Evolutionary conservation across 352 stramenopile genomes (phyloP), one percentile per base, ranked within the genome.

Genomic region (Globisporangium carolinianum): DNA sequence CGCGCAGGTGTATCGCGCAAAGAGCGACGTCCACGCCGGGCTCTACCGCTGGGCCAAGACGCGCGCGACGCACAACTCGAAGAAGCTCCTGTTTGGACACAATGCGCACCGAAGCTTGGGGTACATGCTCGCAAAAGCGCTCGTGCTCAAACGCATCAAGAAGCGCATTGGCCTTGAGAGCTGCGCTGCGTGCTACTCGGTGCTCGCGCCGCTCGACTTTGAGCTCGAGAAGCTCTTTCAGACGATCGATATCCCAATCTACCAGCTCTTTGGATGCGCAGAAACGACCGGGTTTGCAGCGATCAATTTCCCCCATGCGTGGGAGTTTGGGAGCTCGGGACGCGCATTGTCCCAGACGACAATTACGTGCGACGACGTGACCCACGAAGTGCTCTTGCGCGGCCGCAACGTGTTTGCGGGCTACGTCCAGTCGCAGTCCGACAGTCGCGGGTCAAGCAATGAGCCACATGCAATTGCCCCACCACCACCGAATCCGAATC

Each of bases 191-290:
- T 94, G 84, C 63, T 91, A 85, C 58, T 90, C 81, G 14, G 63
- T 94, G 45, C 64, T 92, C 17, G 79, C 84, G 42, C 79, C 81
- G 43, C 67, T 94, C 9, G 79, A 89, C 51, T 91, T 91, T 42
- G 81, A 91, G 60, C 78, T 90, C 5, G 79, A 89, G 53, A 78
- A 78, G 60, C 69, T 93, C 1, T 93, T 93, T 57, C 87, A 88
- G 68, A 91, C 77, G 1, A 85, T 93, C 39, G 83, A 91, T 61
- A 78, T 88, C 4, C 83, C 83, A 7, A 85, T 94, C 38, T 94
- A 91, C 59, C 80, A 89, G 60, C 66, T 90, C 11, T 87, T 83
- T 54, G 84, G 84, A 4, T 79, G 71, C 5, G 60, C 77, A 14
- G 82, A 91, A 56, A 85, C 79, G 9, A 81, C 66, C 17, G 84